A percentile compares a stretch with the other conserved stretches of the same genome.
These are phyloP conservation scores for Akanthomyces lecanii DNA, from an alignment of 2,329 filamentous ascomycete species.

Conservation along the genomic window DNA sequence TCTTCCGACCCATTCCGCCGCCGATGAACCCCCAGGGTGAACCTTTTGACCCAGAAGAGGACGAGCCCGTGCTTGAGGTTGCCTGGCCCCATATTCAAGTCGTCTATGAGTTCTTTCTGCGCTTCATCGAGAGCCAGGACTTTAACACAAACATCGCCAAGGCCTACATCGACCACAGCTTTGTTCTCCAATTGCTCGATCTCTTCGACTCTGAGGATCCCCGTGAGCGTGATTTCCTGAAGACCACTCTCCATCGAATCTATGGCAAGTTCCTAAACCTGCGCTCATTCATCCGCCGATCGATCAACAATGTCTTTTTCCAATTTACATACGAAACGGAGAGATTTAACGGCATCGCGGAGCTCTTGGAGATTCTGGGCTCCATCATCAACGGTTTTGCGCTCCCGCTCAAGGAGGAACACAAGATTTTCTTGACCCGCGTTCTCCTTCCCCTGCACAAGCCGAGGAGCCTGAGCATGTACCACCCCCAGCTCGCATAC, in stretches of 20 bases:
- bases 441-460: constrained; percentile 94
- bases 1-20: constrained; percentile 94
- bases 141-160: constrained; percentile 99
- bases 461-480: constrained; percentile 99
- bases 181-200: constrained; percentile 94
- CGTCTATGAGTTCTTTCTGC: constrained; percentile 97
- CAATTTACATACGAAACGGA: constrained; percentile 99
- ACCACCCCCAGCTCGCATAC: constrained; percentile 95
- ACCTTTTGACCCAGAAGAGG: constrained; percentile 96
- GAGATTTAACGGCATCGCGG: constrained; percentile 95
- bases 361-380: constrained; percentile 91
- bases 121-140: constrained; percentile 98
- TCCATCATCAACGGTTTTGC: constrained; percentile 99
- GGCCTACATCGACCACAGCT: constrained; percentile 96
- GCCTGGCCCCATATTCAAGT: constrained; percentile 99
- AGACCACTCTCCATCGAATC: constrained; percentile 95
- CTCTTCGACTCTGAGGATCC: constrained; percentile 98
- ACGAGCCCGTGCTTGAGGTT: constrained; percentile 95
- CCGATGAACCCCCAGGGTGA: constrained; percentile 97
- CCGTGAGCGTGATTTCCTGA: constrained; percentile 92
- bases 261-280: constrained; percentile 99
- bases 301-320: constrained; percentile 99
- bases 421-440: constrained; percentile 94
- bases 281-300: constrained; percentile 92
- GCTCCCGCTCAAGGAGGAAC: constrained; percentile 92